These are phyloP conservation scores for Neurospora sp. DNA, from an alignment of 495 filamentous ascomycete species.

Conservation along the genomic window DNA sequence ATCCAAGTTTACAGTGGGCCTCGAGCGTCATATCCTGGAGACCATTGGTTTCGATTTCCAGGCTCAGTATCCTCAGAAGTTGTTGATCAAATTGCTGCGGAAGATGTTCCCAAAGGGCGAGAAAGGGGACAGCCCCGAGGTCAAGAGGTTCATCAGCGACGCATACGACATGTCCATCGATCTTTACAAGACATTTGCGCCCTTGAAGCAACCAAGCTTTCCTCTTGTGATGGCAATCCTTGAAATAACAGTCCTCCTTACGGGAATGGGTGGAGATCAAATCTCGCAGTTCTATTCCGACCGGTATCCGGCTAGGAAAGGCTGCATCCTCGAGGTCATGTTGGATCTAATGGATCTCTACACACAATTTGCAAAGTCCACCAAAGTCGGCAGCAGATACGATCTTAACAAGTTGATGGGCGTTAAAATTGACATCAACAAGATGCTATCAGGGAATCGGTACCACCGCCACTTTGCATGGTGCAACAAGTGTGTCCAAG, in stretches of 20 bases:
- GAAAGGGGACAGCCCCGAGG: background rate
- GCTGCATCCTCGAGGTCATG: conserved; percentile 73
- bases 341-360: conserved; percentile 85
- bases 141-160: conserved; percentile 43
- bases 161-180: conserved; percentile 80
- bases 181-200: conserved; percentile 84
- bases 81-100: conserved; percentile 64
- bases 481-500: conserved; percentile 33
- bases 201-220: conserved; percentile 73
- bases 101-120: conserved; percentile 29
- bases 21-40: conserved; percentile 93
- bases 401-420: conserved; percentile 67
- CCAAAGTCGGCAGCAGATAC: conserved; percentile 60
- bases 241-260: conserved; percentile 65
- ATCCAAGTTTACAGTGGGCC: conserved; percentile 68
- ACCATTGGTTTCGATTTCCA: conserved; percentile 88
- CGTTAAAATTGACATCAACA: conserved; percentile 78
- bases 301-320: conserved; percentile 24
- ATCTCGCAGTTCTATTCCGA: conserved; percentile 39
- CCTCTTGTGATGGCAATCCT: conserved; percentile 75
- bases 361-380: conserved; percentile 60
- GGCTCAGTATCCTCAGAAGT: conserved; percentile 76
- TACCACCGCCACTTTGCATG: conserved; percentile 29
- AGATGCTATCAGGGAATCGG: conserved; percentile 43
- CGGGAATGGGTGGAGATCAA: conserved; percentile 37